These are phyloP conservation scores for Trichoderma erinaceum DNA, from an alignment of 495 filamentous ascomycete species.

Conservation along the genomic window DNA sequence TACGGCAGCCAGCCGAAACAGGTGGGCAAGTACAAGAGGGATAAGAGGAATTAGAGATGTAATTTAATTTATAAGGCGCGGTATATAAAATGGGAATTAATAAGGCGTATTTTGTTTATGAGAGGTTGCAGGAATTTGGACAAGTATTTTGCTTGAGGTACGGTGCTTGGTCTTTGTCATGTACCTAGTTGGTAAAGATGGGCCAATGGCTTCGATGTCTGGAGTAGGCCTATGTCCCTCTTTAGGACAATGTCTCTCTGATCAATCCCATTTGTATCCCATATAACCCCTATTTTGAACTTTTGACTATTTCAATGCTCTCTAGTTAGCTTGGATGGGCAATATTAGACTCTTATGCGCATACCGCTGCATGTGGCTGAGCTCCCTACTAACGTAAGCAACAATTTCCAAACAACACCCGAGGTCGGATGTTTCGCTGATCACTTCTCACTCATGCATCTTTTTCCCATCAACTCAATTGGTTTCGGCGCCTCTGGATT, in stretches of 20 bases:
- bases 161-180: neutral
- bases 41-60: constrained; percentile 9
- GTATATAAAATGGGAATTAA: constrained; percentile 1
- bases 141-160: neutral
- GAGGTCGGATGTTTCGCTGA: neutral
- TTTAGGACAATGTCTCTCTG: too few relatives aligned
- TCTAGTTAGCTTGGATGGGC: too few relatives aligned
- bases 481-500: neutral
- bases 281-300: neutral
- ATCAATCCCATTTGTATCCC: too few relatives aligned
- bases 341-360: neutral
- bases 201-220: too few relatives aligned
- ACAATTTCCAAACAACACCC: neutral
- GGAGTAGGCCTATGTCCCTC: too few relatives aligned
- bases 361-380: neutral
- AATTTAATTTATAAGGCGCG: neutral
- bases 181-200: neutral
- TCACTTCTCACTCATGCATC: neutral
- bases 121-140: neutral
- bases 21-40: constrained; percentile 15
- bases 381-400: neutral
- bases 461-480: neutral
- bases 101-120: constrained; percentile 1
- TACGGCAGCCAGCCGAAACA: constrained; percentile 65
- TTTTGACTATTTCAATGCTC: too few relatives aligned